Percentiles rank a stretch among this genome's conserved stretches.
Conservation (phyloP, 2,329 filamentous ascomycete genomes). For the Calonectria pseudoturangicola region DNA sequence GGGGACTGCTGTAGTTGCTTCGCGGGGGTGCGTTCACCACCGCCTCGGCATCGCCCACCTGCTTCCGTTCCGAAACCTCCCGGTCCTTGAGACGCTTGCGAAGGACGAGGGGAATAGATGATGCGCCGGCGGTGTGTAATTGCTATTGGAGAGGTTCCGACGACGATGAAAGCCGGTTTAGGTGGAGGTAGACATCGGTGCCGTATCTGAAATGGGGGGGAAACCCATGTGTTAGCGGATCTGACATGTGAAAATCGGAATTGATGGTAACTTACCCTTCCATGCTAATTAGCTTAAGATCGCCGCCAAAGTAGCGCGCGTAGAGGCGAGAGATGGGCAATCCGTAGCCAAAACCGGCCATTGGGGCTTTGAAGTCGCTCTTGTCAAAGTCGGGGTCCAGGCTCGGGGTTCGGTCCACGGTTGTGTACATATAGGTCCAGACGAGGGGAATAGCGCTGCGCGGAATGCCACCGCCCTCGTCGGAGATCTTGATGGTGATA, state of each 20-base stretch:
- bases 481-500: constrained; percentile 98
- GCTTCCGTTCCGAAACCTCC: constrained; percentile 90
- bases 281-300: constrained; percentile 99
- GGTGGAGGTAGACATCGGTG: constrained; percentile 97
- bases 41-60: constrained; percentile 91
- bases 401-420: constrained; percentile 95
- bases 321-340: constrained; percentile 95
- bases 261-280: constrained; percentile 83
- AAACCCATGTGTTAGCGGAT: constrained; percentile 37
- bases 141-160: constrained; percentile 97
- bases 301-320: constrained; percentile 96
- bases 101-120: constrained; percentile 60
- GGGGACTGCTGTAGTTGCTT: constrained; percentile 54
- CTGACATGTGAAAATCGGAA: constrained; percentile 24
- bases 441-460: constrained; percentile 94
- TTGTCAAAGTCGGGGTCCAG: constrained; percentile 99
- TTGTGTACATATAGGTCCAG: constrained; percentile 99
- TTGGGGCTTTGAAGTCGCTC: constrained; percentile 98
- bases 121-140: constrained; percentile 72
- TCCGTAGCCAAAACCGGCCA: constrained; percentile 99
- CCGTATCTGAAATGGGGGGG: constrained; percentile 81
- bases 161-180: constrained; percentile 95
- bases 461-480: constrained; percentile 97
- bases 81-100: constrained; percentile 81
- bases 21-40: constrained; percentile 76